phyloP scores from a whole-genome alignment of 2,329 filamentous ascomycete species.

The Stachybotrys echinatus region DNA sequence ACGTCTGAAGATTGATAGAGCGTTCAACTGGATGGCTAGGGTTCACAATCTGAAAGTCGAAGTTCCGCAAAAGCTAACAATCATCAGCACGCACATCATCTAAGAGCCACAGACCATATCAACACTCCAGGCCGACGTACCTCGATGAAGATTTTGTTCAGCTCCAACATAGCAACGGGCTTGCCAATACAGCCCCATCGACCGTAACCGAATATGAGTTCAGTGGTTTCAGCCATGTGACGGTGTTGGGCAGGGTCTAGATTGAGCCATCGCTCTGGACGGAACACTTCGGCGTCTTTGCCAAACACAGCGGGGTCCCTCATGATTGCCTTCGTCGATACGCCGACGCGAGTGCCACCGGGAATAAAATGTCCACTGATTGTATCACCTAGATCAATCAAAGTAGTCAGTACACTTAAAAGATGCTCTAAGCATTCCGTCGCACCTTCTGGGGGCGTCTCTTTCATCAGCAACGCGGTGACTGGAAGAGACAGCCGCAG shows the following conservation, averaged over 20 bases:
- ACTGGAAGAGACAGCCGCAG: neutral
- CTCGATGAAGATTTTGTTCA: constrained; percentile 35
- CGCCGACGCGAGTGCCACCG: constrained; percentile 16
- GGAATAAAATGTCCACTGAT: constrained; percentile 20
- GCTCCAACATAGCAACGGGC: constrained; percentile 33
- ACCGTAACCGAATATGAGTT: neutral
- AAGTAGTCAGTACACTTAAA: too few relatives aligned
- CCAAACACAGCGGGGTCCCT: neutral
- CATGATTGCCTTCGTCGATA: neutral
- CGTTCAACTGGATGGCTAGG: neutral
- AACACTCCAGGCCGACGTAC: too few relatives aligned
- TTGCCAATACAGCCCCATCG: constrained; percentile 21
- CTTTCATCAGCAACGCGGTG: constrained; percentile 17
- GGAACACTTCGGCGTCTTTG: neutral
- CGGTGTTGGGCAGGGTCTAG: neutral
- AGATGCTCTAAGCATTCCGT: too few relatives aligned
- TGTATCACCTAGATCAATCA: constrained; percentile 13
- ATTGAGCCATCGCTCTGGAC: constrained; percentile 1
- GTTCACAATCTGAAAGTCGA: neutral
- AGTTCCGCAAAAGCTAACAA: neutral
- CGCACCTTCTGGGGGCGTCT: constrained; percentile 14
- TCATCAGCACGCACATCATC: too few relatives aligned
- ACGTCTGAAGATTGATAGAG: neutral
- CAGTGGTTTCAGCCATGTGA: neutral
- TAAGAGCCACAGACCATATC: too few relatives aligned